Evolutionary conservation across 345 rosid species (phyloP), one percentile per base, ranked within the genome.

Genomic region (Heritiera littoralis): DNA sequence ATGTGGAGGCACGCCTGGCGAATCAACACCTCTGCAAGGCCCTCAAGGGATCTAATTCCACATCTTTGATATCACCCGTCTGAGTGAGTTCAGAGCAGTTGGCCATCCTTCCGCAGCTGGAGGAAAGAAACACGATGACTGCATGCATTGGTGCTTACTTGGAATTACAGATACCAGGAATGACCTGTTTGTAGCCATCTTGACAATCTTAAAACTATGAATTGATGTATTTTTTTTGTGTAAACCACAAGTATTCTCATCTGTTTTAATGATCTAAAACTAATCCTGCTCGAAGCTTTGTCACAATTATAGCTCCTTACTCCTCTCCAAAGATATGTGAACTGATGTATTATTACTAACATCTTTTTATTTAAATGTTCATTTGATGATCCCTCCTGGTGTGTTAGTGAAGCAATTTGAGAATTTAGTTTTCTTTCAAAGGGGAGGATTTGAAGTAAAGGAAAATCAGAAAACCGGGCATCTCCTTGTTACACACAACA

Each of bases 101-200:
- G 98, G 93, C 58, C 99, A 96, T 81, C 98, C 99, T 4, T 88
- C 94, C 45, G 7, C 86, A 0, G 89, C 91, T 8, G 98, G 99
- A 65, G 97, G 97, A 60, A 96, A 96, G 92, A 92, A 88, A 75
- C 77, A 73, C 7, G 89, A 92, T 17, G 98, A 96, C 76, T 96
- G 99, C 84, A 94, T 96, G 99, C 98, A 94, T 80, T 96, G 98
- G 97, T 96, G 99, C 88, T 87, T 96, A 69, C 99, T 98, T 0
- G 98, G 99, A 45, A 78, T 94, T 18, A 88, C 97, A 0, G 98
- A 96, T 71, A 89, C 91, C 54, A 94, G 99, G 98, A 94, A 89
- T 23, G 98, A 96, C 81, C 78, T 96, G 68, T 85, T 96, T 35
- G 77, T 84, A 4, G 81, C 87, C 80, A 85, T 61, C 51, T 90